phyloP scores from a whole-genome alignment of 805 yeast species.

The Teunomyces aglyptinius region DNA sequence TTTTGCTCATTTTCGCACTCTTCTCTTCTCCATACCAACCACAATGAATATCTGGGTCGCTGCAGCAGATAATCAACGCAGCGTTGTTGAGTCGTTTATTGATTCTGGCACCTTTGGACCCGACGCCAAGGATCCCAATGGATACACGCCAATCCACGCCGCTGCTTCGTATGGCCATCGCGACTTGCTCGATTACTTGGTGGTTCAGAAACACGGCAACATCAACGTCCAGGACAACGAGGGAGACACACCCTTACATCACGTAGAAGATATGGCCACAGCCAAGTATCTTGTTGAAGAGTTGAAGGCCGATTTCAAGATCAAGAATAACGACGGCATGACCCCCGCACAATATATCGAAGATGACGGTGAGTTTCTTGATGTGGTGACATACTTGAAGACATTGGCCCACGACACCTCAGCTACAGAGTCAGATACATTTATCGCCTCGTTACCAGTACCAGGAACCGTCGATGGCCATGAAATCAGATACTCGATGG shows the following conservation, averaged over 20 bases:
- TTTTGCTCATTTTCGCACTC: not conserved
- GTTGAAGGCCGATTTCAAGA: conserved; percentile 61
- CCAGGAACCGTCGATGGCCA: conserved; percentile 45
- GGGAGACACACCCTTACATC: conserved; percentile 95
- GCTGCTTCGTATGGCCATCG: conserved; percentile 90
- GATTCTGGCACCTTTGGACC: conserved; percentile 54
- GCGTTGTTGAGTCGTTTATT: conserved; percentile 56
- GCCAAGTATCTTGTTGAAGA: conserved; percentile 69
- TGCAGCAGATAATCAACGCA: conserved; percentile 77
- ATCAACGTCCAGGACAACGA: conserved; percentile 80
- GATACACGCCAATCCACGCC: conserved; percentile 96
- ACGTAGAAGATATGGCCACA: conserved; percentile 66
- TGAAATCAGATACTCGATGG: conserved; percentile 56
- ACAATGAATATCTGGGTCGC: conserved; percentile 83
- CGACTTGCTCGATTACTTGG: conserved; percentile 59
- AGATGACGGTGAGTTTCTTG: conserved; percentile 85
- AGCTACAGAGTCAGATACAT: conserved; percentile 9
- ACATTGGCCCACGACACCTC: conserved; percentile 32
- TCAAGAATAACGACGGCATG: conserved; percentile 69
- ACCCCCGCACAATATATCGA: conserved; percentile 73
- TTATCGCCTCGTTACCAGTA: conserved; percentile 29
- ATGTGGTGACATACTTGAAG: conserved; percentile 62
- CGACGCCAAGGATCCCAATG: conserved; percentile 82
- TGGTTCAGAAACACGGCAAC: conserved; percentile 63
- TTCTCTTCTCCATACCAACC: not conserved